These are phyloP conservation scores for Hypoxylon lienhwacheense DNA, from an alignment of 495 filamentous ascomycete genomes.

Conservation along the genomic window DNA sequence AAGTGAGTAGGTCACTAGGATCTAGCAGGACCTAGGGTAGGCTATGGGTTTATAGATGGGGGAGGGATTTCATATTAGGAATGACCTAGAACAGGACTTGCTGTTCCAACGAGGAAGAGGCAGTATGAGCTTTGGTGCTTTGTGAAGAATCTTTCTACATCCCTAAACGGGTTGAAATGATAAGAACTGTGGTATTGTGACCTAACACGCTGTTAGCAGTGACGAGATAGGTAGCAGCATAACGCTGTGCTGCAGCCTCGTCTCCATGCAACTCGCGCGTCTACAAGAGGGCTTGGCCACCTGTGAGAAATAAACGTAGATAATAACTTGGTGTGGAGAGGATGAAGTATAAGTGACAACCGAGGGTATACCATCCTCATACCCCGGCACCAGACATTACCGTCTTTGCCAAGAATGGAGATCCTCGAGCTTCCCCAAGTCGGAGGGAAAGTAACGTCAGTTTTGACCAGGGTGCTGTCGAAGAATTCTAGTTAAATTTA, in stretches of 20 bases:
- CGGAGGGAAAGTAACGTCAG: slow-evolving; percentile 23
- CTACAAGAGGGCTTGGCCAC: slow-evolving; percentile 9
- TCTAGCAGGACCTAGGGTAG: slow-evolving; percentile 25
- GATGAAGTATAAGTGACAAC: slow-evolving; percentile 22
- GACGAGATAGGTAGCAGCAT: slow-evolving; percentile 18
- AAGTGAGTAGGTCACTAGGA: slow-evolving; percentile 24
- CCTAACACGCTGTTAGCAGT: slow-evolving; percentile 1
- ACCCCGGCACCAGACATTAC: slow-evolving; percentile 26
- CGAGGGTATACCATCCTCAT: slow-evolving; percentile 22
- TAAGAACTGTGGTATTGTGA: slow-evolving; percentile 2
- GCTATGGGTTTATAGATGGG: slow-evolving; percentile 21
- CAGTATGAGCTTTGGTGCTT: not conserved
- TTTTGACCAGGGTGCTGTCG: slow-evolving; percentile 30
- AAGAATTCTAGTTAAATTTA: slow-evolving; percentile 16
- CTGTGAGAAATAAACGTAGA: slow-evolving; percentile 2
- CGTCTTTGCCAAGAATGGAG: slow-evolving; percentile 30
- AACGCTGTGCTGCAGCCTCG: slow-evolving; percentile 20
- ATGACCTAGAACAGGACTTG: slow-evolving; percentile 19
- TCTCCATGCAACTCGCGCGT: slow-evolving; percentile 8
- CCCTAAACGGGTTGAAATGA: slow-evolving; percentile 4
- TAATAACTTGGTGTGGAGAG: slow-evolving; percentile 17
- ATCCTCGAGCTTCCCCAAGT: slow-evolving; percentile 26
- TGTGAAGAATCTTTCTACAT: not conserved
- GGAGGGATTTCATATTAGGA: slow-evolving; percentile 15
- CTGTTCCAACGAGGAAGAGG: not conserved